Evolutionary conservation across 345 rosid genomes (phyloP).

Genomic region (Chamaenerion angustifolium): DNA sequence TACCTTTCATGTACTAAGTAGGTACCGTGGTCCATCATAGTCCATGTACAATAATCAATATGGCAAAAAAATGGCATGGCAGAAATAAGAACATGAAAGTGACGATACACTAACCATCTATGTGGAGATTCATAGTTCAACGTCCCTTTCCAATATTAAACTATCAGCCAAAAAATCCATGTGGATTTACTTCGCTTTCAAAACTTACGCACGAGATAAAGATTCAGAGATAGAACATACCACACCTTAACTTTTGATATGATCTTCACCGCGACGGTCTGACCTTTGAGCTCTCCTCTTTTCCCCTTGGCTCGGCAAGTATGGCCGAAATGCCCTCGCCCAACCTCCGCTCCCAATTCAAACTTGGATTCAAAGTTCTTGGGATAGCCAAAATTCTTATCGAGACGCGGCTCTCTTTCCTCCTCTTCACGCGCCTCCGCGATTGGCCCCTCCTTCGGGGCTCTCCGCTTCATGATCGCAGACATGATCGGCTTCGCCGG

Average conservation of each 20-base stretch:
- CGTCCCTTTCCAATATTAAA: too few relatives aligned
- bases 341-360: conserved; percentile 78
- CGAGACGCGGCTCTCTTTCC: conserved; percentile 31
- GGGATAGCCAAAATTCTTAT: conserved; percentile 75
- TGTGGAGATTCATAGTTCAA: too few relatives aligned
- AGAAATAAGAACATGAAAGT: too few relatives aligned
- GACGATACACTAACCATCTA: too few relatives aligned
- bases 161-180: too few relatives aligned
- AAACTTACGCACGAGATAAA: too few relatives aligned
- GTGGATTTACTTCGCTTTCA: too few relatives aligned
- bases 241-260: conserved; percentile 81
- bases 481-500: conserved; percentile 92
- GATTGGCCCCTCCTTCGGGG: conserved; percentile 50
- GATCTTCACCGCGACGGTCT: conserved; percentile 78
- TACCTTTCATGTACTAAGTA: too few relatives aligned
- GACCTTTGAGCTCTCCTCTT: conserved; percentile 75
- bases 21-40: too few relatives aligned
- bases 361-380: conserved; percentile 66
- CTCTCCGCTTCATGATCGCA: conserved; percentile 36
- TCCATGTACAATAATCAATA: too few relatives aligned
- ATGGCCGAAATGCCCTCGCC: conserved; percentile 98
- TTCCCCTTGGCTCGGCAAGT: conserved; percentile 81
- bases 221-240: background rate
- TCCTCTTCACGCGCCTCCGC: conserved; percentile 26
- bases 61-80: too few relatives aligned